phyloP scores from a whole-genome alignment of 306 rosid genomes.

The Quercus suber region DNA sequence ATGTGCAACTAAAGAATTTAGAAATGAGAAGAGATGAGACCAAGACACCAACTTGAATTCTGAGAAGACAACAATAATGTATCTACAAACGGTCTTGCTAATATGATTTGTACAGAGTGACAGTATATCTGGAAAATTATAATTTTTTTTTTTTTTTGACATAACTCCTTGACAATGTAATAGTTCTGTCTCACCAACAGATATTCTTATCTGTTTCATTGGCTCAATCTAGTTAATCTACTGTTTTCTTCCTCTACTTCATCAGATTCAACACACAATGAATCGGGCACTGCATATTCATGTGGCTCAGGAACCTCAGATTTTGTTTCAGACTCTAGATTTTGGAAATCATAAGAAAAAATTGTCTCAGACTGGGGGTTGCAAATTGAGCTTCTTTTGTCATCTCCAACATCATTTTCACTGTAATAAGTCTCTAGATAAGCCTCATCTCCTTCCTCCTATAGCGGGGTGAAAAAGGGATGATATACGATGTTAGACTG shows the following conservation, averaged over 20 bases:
- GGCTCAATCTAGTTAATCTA: background rate
- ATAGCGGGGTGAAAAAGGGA: slow-evolving; percentile 7
- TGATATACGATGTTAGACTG: background rate
- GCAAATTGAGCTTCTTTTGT: slow-evolving; percentile 19
- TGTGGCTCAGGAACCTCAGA: slow-evolving; percentile 2
- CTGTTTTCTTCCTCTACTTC: slow-evolving; percentile 7
- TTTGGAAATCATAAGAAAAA: slow-evolving; percentile 27
- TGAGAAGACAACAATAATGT: background rate
- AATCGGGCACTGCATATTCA: background rate
- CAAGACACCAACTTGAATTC: too few species aligned
- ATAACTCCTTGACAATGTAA: background rate
- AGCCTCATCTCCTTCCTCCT: slow-evolving; percentile 54
- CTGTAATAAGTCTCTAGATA: slow-evolving; percentile 42
- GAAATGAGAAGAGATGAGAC: background rate
- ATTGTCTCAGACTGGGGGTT: slow-evolving; percentile 31
- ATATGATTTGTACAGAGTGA: background rate
- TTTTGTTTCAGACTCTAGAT: slow-evolving; percentile 26
- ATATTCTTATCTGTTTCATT: background rate
- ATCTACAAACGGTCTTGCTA: background rate
- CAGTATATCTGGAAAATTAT: background rate
- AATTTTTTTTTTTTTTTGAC: too few species aligned
- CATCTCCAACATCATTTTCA: slow-evolving; percentile 40
- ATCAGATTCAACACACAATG: background rate
- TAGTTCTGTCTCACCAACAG: background rate
- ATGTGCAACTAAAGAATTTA: background rate